Base-by-base conservation (phyloP, 2,329 filamentous ascomycete genomes). In the Metarhizium album region DNA sequence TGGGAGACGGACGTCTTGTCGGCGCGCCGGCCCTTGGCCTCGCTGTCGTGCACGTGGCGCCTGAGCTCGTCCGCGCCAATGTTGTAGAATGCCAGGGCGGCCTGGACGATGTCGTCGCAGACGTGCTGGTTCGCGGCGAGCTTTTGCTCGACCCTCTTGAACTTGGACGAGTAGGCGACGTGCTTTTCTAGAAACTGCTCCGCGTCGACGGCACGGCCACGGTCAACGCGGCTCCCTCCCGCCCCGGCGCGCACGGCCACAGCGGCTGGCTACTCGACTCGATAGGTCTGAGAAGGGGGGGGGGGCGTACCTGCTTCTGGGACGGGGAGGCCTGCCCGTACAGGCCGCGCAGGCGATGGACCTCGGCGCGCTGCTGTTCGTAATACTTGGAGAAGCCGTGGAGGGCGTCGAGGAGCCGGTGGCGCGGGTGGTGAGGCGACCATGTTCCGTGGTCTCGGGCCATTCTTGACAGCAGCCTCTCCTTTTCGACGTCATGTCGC, bases 81-180 rank as follows among this genome's bases (percentile, higher is more conserved):
- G 0, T 60, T 61, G 56, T 80, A 80, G 52, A 72, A 79, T 0
- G 60, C 49, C 24, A 78, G 61, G 0, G 72, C 74, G 16, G 66
- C 53, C 1, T 67, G 52, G 1, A 78, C 68, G 29, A 80, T 76
- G 9, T 60, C 62, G 31, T 71, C 60, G 33, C 74, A 76, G 2
- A 80, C 53, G 0, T 61, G 52, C 9, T 72, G 70, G 55, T 80
- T 80, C 4, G 60, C 54, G 2, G 60, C 60, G 14, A 79, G 64
- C 5, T 74, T 64, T 22, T 66, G 52, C 11, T 75, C 70, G 9
- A 72, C 63, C 1, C 63, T 62, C 14, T 67, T 61, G 18, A 80
- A 70, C 54, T 77, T 80, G 52, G 78, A 73, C 2, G 75, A 74
- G 57, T 81, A 84, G 45, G 77, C 69, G 40, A 82, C 61, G 2